Conservation (phyloP, 2,329 filamentous ascomycete genomes). For the Penicillium capsulatum region DNA sequence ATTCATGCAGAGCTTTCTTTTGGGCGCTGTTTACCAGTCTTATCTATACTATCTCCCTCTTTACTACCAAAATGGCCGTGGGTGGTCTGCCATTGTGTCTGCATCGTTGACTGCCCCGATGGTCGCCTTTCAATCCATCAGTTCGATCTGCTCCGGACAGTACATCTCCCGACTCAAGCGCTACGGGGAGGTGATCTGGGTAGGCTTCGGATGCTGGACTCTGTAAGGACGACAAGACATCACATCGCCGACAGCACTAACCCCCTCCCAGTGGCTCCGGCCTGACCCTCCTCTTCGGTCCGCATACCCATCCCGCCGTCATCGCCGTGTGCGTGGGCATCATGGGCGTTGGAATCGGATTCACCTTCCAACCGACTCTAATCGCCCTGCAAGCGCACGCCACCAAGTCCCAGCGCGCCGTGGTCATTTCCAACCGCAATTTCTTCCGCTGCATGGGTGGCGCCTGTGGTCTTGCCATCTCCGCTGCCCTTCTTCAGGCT, state of each 20-base stretch:
- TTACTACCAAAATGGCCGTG: constrained; percentile 57
- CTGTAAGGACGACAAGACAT: too few relatives aligned
- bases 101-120: constrained; percentile 52
- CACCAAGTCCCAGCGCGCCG: constrained; percentile 54
- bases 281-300: constrained; percentile 50
- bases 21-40: constrained; percentile 57
- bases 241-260: constrained; percentile 12
- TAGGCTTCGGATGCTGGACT: constrained; percentile 46
- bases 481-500: constrained; percentile 49
- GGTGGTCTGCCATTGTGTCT: constrained; percentile 45
- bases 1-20: constrained; percentile 56
- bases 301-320: constrained; percentile 43
- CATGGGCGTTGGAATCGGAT: constrained; percentile 53
- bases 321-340: constrained; percentile 52
- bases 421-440: constrained; percentile 60
- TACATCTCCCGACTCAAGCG: constrained; percentile 56
- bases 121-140: constrained; percentile 44
- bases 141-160: constrained; percentile 47
- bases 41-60: constrained; percentile 60
- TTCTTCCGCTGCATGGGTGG: constrained; percentile 60
- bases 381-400: constrained; percentile 58
- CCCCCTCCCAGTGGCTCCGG: constrained; percentile 43
- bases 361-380: constrained; percentile 51
- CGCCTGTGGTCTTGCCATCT: constrained; percentile 55
- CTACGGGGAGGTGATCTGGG: constrained; percentile 58